Base-by-base conservation (phyloP, 495 filamentous ascomycete species). In the Paragyromitra xinjiangensis region DNA sequence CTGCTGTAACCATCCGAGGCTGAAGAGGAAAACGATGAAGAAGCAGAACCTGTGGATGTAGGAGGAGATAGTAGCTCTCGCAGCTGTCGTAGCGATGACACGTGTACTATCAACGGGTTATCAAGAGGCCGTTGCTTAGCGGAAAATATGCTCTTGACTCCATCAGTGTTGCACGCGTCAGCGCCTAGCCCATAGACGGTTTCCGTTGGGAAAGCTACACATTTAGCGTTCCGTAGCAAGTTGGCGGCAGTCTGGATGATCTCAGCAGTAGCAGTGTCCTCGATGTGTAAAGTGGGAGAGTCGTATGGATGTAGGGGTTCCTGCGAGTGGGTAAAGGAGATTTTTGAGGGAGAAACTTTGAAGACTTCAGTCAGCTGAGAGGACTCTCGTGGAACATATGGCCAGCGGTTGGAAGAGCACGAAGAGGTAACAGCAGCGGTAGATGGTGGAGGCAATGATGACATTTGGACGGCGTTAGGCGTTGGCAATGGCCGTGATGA, bases 101-200 rank as follows among this genome's bases (percentile, higher is more conserved):
- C 85, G 82, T 99, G 95, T 19, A 98, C 88, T 75, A 99, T 99
- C 71, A 99, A 87, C 0, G 95, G 95, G 82, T 99, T 99, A 83
- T 99, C 95, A 5, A 90, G 90, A 16, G 95, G 95, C 58, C 95
- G 85, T 64, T 92, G 91, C 84, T 99, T 99, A 7, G 94, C 94
- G 16, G 87, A 85, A 84, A 94, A 99, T 79, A 99, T 99, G 6
- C 92, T 93, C 72, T 87, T 88, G n/a, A 98, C 95, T n/a, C 95
- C 91, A 48, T 84, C 85, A 76, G 88, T 91, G 81, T 92, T 88
- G 39, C 94, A 98, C 6, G 95, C 96, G 85, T 98, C 95, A 22
- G 95, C 95, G 62, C 94, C 95, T 14, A 99, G 87, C 1, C 95
- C 95, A 83, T 99, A 99, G 9, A 99, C 95, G 6, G 95, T 99